phyloP scores from a whole-genome alignment of 192 early-diverging fungal species.

The Backusella liffmaniae region DNA sequence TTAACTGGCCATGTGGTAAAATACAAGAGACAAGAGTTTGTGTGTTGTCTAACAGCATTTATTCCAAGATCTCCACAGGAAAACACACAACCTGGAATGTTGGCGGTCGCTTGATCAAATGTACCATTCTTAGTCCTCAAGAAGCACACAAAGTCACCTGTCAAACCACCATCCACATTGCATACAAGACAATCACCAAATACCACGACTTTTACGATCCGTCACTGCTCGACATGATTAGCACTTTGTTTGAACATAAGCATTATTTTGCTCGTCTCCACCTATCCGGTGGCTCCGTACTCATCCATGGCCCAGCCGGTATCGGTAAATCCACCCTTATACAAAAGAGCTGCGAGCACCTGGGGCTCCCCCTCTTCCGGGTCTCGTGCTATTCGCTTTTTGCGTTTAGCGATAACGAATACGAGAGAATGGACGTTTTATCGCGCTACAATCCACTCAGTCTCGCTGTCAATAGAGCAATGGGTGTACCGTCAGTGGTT shows the following conservation, averaged over 20 bases:
- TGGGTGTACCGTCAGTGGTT: constrained; percentile 45
- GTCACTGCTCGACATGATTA: neutral
- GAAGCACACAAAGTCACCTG: no score
- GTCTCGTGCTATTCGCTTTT: constrained; percentile 15
- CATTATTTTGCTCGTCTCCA: neutral
- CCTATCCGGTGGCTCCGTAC: constrained; percentile 20
- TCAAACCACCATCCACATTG: neutral
- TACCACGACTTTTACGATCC: neutral
- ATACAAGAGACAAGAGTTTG: neutral
- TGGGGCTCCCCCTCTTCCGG: neutral
- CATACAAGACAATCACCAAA: neutral
- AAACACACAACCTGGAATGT: neutral
- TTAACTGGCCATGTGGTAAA: neutral
- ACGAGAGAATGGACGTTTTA: neutral
- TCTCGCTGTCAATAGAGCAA: constrained; percentile 31
- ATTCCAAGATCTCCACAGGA: neutral
- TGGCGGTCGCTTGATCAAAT: neutral
- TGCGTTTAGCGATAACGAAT: constrained; percentile 19
- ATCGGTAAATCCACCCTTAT: constrained; percentile 26
- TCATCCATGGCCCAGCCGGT: constrained; percentile 30
- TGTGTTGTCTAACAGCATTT: neutral
- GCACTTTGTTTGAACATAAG: constrained; percentile 8
- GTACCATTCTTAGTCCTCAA: neutral
- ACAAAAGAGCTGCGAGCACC: constrained; percentile 4
- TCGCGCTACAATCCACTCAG: constrained; percentile 20